A percentile compares a stretch with the other conserved stretches of the same genome.
phyloP scores from a whole-genome alignment of 2,329 filamentous ascomycete genomes.

The Leptographium radiaticola region DNA sequence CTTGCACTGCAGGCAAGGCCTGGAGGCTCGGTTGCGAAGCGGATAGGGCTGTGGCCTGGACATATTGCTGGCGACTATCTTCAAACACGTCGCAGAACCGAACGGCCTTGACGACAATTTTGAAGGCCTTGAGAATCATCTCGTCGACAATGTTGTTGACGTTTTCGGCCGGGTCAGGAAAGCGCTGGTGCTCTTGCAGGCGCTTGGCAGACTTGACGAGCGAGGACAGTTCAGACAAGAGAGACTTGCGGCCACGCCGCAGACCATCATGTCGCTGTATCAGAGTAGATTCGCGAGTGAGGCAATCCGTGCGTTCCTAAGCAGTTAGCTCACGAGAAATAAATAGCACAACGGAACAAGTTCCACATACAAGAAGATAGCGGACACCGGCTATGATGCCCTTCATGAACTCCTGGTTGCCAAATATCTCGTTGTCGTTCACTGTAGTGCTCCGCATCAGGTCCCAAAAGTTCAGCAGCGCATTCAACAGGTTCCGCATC shows the following conservation, averaged over 20 bases:
- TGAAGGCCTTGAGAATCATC: conserved; percentile 87
- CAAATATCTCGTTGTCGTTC: conserved; percentile 65
- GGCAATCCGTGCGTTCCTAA: conserved; percentile 76
- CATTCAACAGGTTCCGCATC: conserved; percentile 73
- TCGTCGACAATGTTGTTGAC: conserved; percentile 75
- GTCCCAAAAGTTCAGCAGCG: conserved; percentile 86
- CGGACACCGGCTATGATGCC: conserved; percentile 88
- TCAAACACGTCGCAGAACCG: conserved; percentile 80
- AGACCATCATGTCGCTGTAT: conserved; percentile 66
- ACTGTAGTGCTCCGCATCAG: conserved; percentile 65
- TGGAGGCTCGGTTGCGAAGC: conserved; percentile 30
- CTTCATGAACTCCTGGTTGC: conserved; percentile 87
- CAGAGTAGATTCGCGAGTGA: conserved; percentile 66
- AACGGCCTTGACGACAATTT: conserved; percentile 82
- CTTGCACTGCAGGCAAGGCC: conserved; percentile 45
- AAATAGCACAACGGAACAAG: background rate
- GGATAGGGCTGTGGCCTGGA: conserved; percentile 33
- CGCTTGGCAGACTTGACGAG: conserved; percentile 82
- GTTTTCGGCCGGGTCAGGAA: conserved; percentile 34
- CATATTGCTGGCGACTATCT: conserved; percentile 40
- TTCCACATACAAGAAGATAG: conserved; percentile 60
- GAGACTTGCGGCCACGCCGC: conserved; percentile 68
- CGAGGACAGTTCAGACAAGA: conserved; percentile 79
- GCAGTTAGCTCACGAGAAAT: conserved; percentile 12
- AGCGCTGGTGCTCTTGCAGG: conserved; percentile 59